phyloP scores from a whole-genome alignment of 1,284 basidiomycete species.

The Ceratobasidium sp. region DNA sequence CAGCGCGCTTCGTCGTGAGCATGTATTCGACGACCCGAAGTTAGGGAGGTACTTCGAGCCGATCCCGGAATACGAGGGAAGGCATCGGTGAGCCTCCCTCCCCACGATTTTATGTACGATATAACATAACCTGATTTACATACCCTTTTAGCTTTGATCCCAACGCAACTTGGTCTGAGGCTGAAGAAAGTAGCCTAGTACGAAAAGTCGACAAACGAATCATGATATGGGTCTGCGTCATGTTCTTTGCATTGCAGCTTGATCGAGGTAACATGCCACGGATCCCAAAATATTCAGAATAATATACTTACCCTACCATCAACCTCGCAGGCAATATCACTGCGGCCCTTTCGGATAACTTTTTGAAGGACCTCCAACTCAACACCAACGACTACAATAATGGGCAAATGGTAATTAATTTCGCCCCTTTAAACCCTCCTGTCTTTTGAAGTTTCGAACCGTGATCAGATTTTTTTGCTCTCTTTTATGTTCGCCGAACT shows the following conservation, averaged over 20 bases:
- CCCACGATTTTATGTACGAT: neutral
- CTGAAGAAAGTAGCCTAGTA: conserved; percentile 54
- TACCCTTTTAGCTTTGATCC: conserved; percentile 23
- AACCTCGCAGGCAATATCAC: conserved; percentile 55
- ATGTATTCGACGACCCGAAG: conserved; percentile 62
- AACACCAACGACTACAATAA: conserved; percentile 69
- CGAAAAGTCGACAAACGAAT: conserved; percentile 69
- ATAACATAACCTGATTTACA: no score
- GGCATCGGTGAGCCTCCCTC: conserved; percentile 64
- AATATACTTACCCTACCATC: neutral
- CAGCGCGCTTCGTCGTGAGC: neutral
- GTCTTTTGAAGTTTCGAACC: conserved; percentile 53
- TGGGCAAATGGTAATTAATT: conserved; percentile 55
- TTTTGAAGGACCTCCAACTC: conserved; percentile 66
- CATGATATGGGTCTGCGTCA: conserved; percentile 67
- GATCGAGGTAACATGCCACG: conserved; percentile 10
- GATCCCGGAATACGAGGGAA: conserved; percentile 63
- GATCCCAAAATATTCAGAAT: neutral
- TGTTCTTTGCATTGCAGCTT: conserved; percentile 61
- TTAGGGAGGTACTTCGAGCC: conserved; percentile 60
- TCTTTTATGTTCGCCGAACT: conserved; percentile 67
- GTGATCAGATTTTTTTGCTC: conserved; percentile 55
- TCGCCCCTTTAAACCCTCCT: conserved; percentile 46
- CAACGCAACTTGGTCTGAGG: conserved; percentile 12
- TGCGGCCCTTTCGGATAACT: conserved; percentile 71